Conservation (phyloP, 2,329 filamentous ascomycete species). For the Colletotrichum cordylinicola region DNA sequence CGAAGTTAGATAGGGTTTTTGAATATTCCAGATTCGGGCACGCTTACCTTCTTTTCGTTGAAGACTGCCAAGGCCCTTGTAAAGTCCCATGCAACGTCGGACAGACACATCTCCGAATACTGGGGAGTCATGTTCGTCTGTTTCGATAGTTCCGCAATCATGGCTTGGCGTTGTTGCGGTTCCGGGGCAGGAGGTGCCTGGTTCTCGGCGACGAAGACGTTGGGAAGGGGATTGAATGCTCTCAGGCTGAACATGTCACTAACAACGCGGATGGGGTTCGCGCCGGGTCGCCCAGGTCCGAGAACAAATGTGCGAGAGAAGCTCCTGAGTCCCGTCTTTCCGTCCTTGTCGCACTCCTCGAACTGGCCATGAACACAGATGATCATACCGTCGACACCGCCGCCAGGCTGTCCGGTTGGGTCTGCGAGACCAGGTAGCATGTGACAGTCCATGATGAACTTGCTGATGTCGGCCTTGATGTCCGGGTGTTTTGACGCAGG, state of each 20-base stretch:
- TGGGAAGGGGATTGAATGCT: constrained; percentile 62
- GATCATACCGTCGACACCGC: constrained; percentile 78
- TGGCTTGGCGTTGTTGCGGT: constrained; percentile 62
- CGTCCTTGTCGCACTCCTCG: constrained; percentile 71
- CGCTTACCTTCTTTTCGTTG: constrained; percentile 72
- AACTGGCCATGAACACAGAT: constrained; percentile 86
- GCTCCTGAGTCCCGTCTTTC: constrained; percentile 70
- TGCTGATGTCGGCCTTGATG: constrained; percentile 67
- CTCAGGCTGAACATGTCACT: constrained; percentile 81
- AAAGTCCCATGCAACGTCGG: constrained; percentile 81
- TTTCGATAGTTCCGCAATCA: constrained; percentile 76
- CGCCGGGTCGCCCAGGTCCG: constrained; percentile 72
- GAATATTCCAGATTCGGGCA: neutral
- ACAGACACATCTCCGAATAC: constrained; percentile 82
- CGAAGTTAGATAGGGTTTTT: neutral
- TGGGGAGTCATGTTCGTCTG: constrained; percentile 81
- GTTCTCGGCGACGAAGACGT: constrained; percentile 38
- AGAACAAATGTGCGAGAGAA: constrained; percentile 85
- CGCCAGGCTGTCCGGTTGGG: constrained; percentile 63
- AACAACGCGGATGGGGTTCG: constrained; percentile 73
- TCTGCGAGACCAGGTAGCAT: constrained; percentile 75
- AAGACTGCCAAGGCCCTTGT: constrained; percentile 78
- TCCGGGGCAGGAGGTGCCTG: constrained; percentile 34
- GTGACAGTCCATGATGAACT: constrained; percentile 86
- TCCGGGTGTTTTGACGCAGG: constrained; percentile 79